Percentiles rank a stretch among this genome's conserved stretches.
These are phyloP conservation scores for Cordia subcordata DNA, from an alignment of 257 asterid species.

Conservation along the genomic window DNA sequence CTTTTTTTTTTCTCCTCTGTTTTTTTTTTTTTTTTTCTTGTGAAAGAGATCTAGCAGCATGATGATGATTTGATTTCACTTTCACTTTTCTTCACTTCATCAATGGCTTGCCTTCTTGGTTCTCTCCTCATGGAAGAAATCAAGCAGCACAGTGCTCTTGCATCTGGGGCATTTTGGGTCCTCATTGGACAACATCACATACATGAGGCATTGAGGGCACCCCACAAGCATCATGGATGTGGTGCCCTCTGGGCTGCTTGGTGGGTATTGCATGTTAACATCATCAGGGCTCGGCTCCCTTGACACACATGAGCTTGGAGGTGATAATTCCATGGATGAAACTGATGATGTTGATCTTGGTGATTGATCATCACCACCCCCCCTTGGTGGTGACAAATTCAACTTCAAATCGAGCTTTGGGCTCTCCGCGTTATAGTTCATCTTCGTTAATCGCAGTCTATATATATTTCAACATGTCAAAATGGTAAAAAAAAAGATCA, in stretches of 20 bases:
- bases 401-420: slow-evolving; percentile 4
- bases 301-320: slow-evolving; percentile 52
- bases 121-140: slow-evolving; percentile 34
- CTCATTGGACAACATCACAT: slow-evolving; percentile 76
- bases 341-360: background rate
- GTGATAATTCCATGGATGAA: slow-evolving; percentile 20
- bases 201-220: slow-evolving; percentile 89
- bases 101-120: background rate
- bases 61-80: background rate
- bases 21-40: too few species aligned
- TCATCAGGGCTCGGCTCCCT: slow-evolving; percentile 57
- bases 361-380: slow-evolving; percentile 4
- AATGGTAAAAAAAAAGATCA: too few species aligned
- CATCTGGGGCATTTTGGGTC: slow-evolving; percentile 88
- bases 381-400: slow-evolving; percentile 4
- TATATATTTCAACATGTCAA: too few species aligned
- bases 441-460: too few species aligned
- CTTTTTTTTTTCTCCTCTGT: background rate
- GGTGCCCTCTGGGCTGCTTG: slow-evolving; percentile 38
- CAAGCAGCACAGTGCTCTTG: slow-evolving; percentile 79
- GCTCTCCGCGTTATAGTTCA: slow-evolving; percentile 1
- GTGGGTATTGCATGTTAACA: slow-evolving; percentile 32
- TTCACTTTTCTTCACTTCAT: background rate
- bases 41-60: background rate
- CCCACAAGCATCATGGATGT: slow-evolving; percentile 49